Evolutionary conservation across 192 early-diverging fungal genomes (phyloP).

Genomic region (Linnemannia schmuckeri): DNA sequence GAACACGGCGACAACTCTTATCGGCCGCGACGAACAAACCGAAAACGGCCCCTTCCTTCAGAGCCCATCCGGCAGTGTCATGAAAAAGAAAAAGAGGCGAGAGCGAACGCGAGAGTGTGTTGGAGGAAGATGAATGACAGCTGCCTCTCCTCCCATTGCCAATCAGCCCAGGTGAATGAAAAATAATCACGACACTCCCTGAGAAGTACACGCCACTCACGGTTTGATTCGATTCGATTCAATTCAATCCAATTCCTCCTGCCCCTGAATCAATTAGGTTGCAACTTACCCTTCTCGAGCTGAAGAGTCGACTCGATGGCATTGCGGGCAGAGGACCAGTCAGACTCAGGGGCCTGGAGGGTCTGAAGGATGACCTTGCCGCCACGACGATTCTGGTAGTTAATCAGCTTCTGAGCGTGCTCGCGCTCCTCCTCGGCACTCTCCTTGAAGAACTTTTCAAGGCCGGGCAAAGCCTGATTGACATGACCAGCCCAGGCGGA

Average conservation of each 20-base stretch:
- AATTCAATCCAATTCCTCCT: background rate
- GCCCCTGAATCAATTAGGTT: too few species aligned
- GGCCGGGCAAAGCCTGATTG: slow-evolving; percentile 63
- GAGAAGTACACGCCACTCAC: background rate
- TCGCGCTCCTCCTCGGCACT: slow-evolving; percentile 62
- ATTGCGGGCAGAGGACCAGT: slow-evolving; percentile 70
- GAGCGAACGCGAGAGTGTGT: background rate
- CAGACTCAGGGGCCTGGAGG: slow-evolving; percentile 66
- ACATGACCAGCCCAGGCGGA: slow-evolving; percentile 65
- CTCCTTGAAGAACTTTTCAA: slow-evolving; percentile 67
- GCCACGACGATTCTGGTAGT: slow-evolving; percentile 69
- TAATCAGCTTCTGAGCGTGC: slow-evolving; percentile 61
- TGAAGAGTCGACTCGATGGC: slow-evolving; percentile 69
- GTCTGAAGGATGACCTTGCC: slow-evolving; percentile 65
- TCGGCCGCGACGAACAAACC: background rate
- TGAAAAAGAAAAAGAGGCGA: background rate
- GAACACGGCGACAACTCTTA: background rate
- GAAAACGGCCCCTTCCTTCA: background rate
- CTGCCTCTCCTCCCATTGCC: background rate
- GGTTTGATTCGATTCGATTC: background rate
- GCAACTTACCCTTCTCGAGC: slow-evolving; percentile 59
- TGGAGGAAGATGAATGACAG: background rate
- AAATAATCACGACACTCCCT: background rate
- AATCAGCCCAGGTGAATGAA: background rate
- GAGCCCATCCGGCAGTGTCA: background rate